Conservation (phyloP, 208 protist species). For the Naegleria fowleri region DNA sequence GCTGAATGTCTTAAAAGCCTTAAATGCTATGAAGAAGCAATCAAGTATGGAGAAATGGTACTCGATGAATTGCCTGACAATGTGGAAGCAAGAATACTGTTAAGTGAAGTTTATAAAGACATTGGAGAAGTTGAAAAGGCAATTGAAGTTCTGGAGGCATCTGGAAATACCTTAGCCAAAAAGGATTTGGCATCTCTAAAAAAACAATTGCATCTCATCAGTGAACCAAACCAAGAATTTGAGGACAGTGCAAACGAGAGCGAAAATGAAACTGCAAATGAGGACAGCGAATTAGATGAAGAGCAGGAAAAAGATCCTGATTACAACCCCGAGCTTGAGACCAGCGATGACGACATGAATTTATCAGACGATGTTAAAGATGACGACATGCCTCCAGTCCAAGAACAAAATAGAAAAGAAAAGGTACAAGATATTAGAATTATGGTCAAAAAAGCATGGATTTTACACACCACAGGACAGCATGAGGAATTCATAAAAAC, state of each 20-base stretch:
- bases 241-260: neutral
- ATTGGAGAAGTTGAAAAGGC: neutral
- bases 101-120: conserved; percentile 15
- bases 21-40: neutral
- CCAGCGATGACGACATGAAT: neutral
- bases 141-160: neutral
- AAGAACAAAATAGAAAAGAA: conserved; percentile 7
- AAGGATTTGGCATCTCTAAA: neutral
- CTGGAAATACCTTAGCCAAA: neutral
- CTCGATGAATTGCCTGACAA: neutral
- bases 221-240: neutral
- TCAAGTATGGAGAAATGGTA: neutral
- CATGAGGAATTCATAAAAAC: conserved; percentile 6
- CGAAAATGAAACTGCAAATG: neutral
- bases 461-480: neutral
- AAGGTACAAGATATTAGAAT: neutral
- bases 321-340: neutral
- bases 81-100: neutral
- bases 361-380: neutral
- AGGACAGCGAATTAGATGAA: neutral
- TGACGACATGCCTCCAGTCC: neutral
- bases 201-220: neutral
- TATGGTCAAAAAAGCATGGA: conserved; percentile 12
- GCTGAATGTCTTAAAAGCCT: neutral
- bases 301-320: neutral